Evolutionary conservation across 768 basidiomycete genomes (phyloP), one percentile per base, ranked within the genome.

Genomic region (Naematelia encephala): DNA sequence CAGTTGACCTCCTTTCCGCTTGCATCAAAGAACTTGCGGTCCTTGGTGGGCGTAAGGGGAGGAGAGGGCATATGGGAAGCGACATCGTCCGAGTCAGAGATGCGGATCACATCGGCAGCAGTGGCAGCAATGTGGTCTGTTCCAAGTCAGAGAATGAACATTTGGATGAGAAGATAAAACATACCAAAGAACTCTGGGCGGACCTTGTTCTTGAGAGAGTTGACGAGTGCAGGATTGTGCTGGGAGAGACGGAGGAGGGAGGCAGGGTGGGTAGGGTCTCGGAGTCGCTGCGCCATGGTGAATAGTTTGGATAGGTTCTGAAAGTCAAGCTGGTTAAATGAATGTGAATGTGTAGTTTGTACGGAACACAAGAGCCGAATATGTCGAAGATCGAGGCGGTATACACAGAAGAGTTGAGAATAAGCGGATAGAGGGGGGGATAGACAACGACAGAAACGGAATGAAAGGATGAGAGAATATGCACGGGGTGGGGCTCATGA

Each of bases 161-260:
- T 8, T 34, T 60, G 53, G 11, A 26, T 39, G 14, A 26, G 4
- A 28, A 16, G 25, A 22, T 12, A n/a, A 27, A 16, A 74, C 79
- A 60, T 54, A 80, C 84, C 75, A 72, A 96, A 84, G 88, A 96
- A 94, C 51, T 90, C 87, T 71, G 82, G 80, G 11, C 89, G 83
- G 52, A 96, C 89, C 25, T 82, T 83, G 73, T 82, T 84, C 66
- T 82, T 81, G 80, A 96, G 81, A 61, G 94, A 86, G 64, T 84
- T 81, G 62, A 92, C 81, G 65, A 97, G 83, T 62, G 83, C 83
- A n/a, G 86, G 86, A 78, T 89, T 85, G 80, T 96, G 93, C 63
- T 80, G 76, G 60, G 82, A 82, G 56, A 84, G 80, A 62, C 88
- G 87, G 54, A 91, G 75, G 69, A 96, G 89, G 25, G 92, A 96